These are phyloP conservation scores for Celoporthe dispersa DNA, from an alignment of 2,329 filamentous ascomycete species.

Conservation along the genomic window DNA sequence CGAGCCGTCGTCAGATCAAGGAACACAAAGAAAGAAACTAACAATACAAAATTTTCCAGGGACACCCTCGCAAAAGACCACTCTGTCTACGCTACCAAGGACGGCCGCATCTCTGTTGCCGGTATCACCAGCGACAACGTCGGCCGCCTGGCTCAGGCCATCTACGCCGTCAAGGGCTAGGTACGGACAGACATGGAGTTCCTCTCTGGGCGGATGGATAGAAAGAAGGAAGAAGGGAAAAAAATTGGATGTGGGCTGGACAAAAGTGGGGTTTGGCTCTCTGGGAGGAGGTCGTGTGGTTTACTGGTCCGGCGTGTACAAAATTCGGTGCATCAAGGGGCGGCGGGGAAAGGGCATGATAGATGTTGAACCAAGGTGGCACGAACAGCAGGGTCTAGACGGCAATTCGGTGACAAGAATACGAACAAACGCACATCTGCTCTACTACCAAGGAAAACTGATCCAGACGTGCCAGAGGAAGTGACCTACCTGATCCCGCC, in stretches of 20 bases:
- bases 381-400: constrained; percentile 13
- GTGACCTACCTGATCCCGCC: background rate
- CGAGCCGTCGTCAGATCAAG: no score
- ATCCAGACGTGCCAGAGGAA: background rate
- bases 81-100: constrained; percentile 96
- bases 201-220: background rate
- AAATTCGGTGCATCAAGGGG: background rate
- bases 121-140: constrained; percentile 83
- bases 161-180: constrained; percentile 80
- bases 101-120: constrained; percentile 84
- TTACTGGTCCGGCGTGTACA: constrained; percentile 13
- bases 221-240: background rate
- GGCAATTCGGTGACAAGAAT: background rate
- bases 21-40: no score
- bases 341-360: background rate
- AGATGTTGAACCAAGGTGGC: background rate
- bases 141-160: constrained; percentile 78
- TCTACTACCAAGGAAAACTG: background rate
- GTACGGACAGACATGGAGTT: background rate
- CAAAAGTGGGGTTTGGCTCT: background rate
- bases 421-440: background rate
- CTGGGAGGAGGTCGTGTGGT: constrained; percentile 1
- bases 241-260: background rate
- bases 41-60: no score
- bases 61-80: constrained; percentile 80